Evolutionary conservation across 371 early-diverging fungal species (phyloP).

Genomic region (Fennellomyces sp.): DNA sequence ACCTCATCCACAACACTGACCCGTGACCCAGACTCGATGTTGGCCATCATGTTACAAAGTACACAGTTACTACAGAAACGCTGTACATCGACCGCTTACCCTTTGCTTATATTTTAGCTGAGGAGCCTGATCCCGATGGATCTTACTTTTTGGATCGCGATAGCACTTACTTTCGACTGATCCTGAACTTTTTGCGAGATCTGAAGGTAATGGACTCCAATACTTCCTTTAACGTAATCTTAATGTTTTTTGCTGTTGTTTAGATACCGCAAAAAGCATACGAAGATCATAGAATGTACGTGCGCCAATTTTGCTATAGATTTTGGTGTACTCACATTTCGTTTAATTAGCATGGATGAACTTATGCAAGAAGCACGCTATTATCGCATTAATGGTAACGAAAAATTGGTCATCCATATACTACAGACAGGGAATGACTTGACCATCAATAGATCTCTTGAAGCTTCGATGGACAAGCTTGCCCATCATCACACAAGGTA

Average conservation of each 20-base stretch:
- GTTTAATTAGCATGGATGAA: conserved; percentile 38
- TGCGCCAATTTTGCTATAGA: background rate
- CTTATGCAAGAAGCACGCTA: conserved; percentile 45
- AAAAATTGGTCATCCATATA: no score
- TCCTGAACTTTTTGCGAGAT: conserved; percentile 47
- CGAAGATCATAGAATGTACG: conserved; percentile 41
- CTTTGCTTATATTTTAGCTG: background rate
- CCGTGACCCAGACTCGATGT: conserved; percentile 39
- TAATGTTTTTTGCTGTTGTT: background rate
- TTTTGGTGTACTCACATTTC: background rate
- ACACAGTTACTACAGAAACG: conserved; percentile 4
- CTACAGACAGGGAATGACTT: background rate
- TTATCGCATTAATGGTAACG: conserved; percentile 32
- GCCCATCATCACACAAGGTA: conserved; percentile 38
- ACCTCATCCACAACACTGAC: conserved; percentile 39
- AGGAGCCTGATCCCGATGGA: conserved; percentile 37
- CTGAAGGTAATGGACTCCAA: conserved; percentile 17
- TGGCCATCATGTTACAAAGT: conserved; percentile 41
- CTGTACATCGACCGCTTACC: no score
- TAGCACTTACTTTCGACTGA: conserved; percentile 39
- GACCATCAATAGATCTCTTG: conserved; percentile 22
- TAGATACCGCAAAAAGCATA: conserved; percentile 38
- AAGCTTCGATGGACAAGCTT: conserved; percentile 30
- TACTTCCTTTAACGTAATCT: background rate
- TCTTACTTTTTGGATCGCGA: conserved; percentile 52